Conservation (phyloP, 2,329 filamentous ascomycete species). For the Ceratocystis eucalypticola region DNA sequence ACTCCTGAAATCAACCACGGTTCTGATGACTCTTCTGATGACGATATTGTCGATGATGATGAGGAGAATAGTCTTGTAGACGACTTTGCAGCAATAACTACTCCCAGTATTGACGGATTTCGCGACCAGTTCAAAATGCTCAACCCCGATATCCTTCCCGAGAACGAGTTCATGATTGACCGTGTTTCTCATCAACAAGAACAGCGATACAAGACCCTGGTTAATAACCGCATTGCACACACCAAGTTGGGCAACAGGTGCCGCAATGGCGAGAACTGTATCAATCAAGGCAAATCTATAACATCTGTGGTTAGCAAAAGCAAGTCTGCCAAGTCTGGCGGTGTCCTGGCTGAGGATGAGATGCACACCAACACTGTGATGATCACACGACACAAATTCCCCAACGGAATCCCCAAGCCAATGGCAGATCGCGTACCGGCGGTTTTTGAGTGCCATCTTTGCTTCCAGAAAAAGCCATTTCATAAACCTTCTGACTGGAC, state of each 20-base stretch:
- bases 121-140: constrained; percentile 56
- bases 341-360: constrained; percentile 35
- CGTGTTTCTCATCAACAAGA: constrained; percentile 72
- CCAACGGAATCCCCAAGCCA: constrained; percentile 66
- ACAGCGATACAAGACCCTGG: constrained; percentile 62
- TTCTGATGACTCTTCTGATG: constrained; percentile 41
- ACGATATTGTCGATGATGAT: constrained; percentile 48
- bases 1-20: background rate
- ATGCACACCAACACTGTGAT: constrained; percentile 56
- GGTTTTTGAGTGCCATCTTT: constrained; percentile 79
- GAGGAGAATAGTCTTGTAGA: constrained; percentile 47
- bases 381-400: constrained; percentile 62
- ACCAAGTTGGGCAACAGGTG: constrained; percentile 46
- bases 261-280: constrained; percentile 47
- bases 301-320: constrained; percentile 46
- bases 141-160: constrained; percentile 54
- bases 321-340: constrained; percentile 46
- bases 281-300: constrained; percentile 52
- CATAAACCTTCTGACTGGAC: constrained; percentile 93
- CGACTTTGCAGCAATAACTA: constrained; percentile 46
- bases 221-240: constrained; percentile 59
- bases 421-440: constrained; percentile 65
- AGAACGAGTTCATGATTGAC: constrained; percentile 53
- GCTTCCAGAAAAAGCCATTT: constrained; percentile 73
- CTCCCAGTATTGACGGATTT: constrained; percentile 64